phyloP scores from a whole-genome alignment of 2,329 filamentous ascomycete species.

The Colletotrichum sp. region DNA sequence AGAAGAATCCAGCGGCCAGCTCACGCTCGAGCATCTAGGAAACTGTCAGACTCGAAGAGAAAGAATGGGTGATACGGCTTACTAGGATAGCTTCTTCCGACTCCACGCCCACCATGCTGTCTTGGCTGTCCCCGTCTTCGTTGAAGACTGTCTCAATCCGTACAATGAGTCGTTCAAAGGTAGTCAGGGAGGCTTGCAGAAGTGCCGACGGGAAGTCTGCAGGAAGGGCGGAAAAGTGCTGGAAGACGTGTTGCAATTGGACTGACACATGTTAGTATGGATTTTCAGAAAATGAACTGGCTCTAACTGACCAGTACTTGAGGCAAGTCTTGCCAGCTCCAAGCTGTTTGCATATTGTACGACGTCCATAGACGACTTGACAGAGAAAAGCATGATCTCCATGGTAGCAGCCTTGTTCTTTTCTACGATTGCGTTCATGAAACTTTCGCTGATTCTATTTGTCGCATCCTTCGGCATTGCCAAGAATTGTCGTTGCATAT shows the following conservation, averaged over 20 bases:
- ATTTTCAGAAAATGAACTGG: not conserved
- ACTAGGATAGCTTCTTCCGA: slow-evolving; percentile 54
- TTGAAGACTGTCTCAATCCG: slow-evolving; percentile 45
- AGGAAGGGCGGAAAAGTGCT: slow-evolving; percentile 47
- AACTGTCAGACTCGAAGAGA: slow-evolving; percentile 1
- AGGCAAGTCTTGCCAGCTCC: slow-evolving; percentile 50
- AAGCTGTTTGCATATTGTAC: slow-evolving; percentile 51
- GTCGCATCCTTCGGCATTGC: slow-evolving; percentile 52
- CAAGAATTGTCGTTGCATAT: slow-evolving; percentile 61
- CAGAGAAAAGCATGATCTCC: slow-evolving; percentile 56
- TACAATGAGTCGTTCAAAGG: slow-evolving; percentile 50
- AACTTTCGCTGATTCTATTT: slow-evolving; percentile 44
- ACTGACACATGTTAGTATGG: slow-evolving; percentile 28
- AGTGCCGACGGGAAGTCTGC: slow-evolving; percentile 54
- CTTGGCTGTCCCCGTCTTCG: slow-evolving; percentile 41
- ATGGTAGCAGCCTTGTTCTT: slow-evolving; percentile 58
- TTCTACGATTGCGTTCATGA: slow-evolving; percentile 54
- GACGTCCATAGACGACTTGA: slow-evolving; percentile 55
- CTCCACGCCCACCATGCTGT: slow-evolving; percentile 40
- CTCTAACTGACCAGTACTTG: slow-evolving; percentile 46
- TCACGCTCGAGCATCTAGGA: slow-evolving; percentile 52
- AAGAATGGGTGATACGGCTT: slow-evolving; percentile 6
- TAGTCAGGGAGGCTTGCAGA: slow-evolving; percentile 48
- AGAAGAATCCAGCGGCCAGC: slow-evolving; percentile 51
- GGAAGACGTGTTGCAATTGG: slow-evolving; percentile 58